A percentile compares a stretch with the other conserved stretches of the same genome.
These are phyloP conservation scores for Lipomyces anomalus DNA, from an alignment of 805 yeast species.

Conservation along the genomic window DNA sequence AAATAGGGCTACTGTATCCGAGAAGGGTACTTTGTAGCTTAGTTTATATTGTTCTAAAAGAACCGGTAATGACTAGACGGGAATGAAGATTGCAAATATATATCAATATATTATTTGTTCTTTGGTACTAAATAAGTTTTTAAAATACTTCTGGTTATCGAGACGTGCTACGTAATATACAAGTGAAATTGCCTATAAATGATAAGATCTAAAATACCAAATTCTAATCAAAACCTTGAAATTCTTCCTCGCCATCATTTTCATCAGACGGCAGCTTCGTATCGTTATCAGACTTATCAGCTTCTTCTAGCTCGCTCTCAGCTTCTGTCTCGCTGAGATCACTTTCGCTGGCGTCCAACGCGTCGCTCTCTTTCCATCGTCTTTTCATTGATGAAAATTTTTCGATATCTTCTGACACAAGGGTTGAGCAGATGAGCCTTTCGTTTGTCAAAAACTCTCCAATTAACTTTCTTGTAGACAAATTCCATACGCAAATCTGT, in stretches of 20 bases:
- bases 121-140: neutral
- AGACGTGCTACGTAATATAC: too few species aligned
- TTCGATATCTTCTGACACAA: conserved; percentile 69
- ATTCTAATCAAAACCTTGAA: neutral
- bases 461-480: conserved; percentile 60
- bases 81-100: conserved; percentile 1
- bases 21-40: neutral
- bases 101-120: neutral
- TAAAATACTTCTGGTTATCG: neutral
- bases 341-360: conserved; percentile 62
- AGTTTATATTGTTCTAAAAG: neutral
- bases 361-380: conserved; percentile 69
- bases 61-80: conserved; percentile 1
- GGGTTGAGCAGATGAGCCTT: conserved; percentile 77
- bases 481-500: conserved; percentile 84
- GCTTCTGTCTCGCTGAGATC: conserved; percentile 29
- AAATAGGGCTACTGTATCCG: neutral
- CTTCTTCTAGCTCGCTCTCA: conserved; percentile 26
- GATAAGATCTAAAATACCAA: neutral
- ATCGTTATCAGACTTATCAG: neutral
- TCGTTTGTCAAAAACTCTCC: conserved; percentile 91
- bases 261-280: too few species aligned
- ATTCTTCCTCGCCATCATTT: neutral
- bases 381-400: conserved; percentile 62
- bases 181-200: neutral